A percentile compares a stretch with the other conserved stretches of the same genome.
These are phyloP conservation scores for Colletotrichum graminicola DNA, from an alignment of 2,329 filamentous ascomycete species.

Conservation along the genomic window DNA sequence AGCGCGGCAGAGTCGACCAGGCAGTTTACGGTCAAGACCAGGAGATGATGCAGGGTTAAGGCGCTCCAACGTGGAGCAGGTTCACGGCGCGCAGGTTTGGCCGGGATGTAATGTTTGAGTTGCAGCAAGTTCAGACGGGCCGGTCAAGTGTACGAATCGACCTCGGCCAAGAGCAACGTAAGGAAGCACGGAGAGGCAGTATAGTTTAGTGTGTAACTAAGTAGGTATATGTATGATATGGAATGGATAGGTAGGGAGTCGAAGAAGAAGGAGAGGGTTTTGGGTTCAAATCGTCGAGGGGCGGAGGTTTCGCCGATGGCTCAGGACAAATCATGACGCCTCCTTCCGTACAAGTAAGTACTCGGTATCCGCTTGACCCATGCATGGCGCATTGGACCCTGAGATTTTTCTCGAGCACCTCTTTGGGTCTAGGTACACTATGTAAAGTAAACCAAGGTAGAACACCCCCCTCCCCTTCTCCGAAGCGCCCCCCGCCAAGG, in stretches of 20 bases:
- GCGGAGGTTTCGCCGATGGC: slow-evolving; percentile 2
- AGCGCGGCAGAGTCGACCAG: slow-evolving; percentile 5
- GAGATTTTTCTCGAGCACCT: slow-evolving; percentile 28
- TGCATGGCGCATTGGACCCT: slow-evolving; percentile 37
- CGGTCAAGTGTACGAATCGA: neutral
- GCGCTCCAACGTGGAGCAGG: slow-evolving; percentile 26
- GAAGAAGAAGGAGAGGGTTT: neutral
- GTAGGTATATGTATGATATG: neutral
- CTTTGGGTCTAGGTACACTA: slow-evolving; percentile 4
- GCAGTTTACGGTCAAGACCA: slow-evolving; percentile 5
- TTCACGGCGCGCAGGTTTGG: slow-evolving; percentile 21
- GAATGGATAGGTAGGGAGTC: neutral
- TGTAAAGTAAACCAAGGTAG: too few species aligned
- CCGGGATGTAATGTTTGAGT: slow-evolving; percentile 8
- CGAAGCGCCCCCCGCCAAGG: neutral
- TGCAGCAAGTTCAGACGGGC: slow-evolving; percentile 6
- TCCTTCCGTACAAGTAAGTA: neutral
- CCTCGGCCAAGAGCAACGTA: neutral
- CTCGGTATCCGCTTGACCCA: neutral
- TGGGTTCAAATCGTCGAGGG: neutral
- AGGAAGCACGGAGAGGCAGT: neutral
- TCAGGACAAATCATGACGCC: slow-evolving; percentile 13
- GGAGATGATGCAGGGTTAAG: slow-evolving; percentile 21
- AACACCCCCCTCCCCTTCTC: neutral
- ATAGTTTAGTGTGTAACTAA: neutral